A percentile compares a stretch with the other conserved stretches of the same genome.
Conservation (phyloP, 2,329 filamentous ascomycete genomes). For the Mariannaea sp. region DNA sequence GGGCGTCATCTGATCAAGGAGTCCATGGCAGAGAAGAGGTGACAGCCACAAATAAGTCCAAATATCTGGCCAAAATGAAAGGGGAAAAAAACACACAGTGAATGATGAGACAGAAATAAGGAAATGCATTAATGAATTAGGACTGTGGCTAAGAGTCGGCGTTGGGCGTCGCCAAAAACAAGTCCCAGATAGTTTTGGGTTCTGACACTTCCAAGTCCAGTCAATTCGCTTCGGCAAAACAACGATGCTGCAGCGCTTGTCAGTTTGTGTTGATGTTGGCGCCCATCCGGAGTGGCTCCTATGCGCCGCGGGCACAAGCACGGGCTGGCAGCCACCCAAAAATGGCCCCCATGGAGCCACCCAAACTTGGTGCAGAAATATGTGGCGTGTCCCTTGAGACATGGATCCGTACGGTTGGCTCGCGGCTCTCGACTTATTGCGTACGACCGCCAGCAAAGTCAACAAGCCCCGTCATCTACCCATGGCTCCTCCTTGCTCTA, state of each 20-base stretch:
- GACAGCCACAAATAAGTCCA: neutral
- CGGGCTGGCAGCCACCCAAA: constrained; percentile 21
- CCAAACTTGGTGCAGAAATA: constrained; percentile 15
- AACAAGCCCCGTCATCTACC: constrained; percentile 22
- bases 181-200: constrained; percentile 17
- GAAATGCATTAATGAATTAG: neutral
- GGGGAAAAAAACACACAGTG: too few species aligned
- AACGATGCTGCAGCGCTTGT: constrained; percentile 32
- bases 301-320: constrained; percentile 4
- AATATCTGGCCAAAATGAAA: too few species aligned
- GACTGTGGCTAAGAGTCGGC: neutral
- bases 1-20: neutral
- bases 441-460: constrained; percentile 26
- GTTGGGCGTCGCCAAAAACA: constrained; percentile 2
- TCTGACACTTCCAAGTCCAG: constrained; percentile 22
- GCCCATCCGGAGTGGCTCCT: constrained; percentile 16
- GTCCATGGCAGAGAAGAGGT: neutral
- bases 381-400: neutral
- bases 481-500: constrained; percentile 33
- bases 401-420: constrained; percentile 23
- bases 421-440: constrained; percentile 5
- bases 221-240: constrained; percentile 26
- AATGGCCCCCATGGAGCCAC: constrained; percentile 2
- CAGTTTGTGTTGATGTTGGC: constrained; percentile 12
- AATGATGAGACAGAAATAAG: neutral